Evolutionary conservation across 306 rosid species (phyloP).

Genomic region (Malus sylvestris): DNA sequence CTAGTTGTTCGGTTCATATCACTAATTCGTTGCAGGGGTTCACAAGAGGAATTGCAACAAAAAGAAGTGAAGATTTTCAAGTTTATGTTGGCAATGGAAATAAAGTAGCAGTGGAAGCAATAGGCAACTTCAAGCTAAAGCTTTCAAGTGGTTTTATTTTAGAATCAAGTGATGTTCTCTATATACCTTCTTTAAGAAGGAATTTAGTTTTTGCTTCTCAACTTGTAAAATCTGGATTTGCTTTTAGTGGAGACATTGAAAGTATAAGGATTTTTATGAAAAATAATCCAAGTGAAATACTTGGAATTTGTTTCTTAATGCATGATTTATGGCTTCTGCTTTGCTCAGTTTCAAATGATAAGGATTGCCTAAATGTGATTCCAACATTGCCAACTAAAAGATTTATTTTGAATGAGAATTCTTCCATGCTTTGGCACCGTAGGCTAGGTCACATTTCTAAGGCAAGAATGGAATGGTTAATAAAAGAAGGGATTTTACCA

Average conservation of each 20-base stretch:
- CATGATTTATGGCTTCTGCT: too few relatives aligned
- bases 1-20: too few relatives aligned
- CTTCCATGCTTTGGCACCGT: not conserved
- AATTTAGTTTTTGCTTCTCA: not conserved
- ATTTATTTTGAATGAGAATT: too few relatives aligned
- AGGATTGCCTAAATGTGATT: not conserved
- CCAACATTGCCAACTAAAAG: too few relatives aligned
- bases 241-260: too few relatives aligned
- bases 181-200: not conserved
- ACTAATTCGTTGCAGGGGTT: too few relatives aligned
- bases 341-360: not conserved
- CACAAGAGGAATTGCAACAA: too few relatives aligned
- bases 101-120: not conserved
- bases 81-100: not conserved
- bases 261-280: too few relatives aligned
- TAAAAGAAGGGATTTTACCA: not conserved
- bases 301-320: too few relatives aligned
- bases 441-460: not conserved
- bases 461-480: not conserved
- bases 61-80: too few relatives aligned
- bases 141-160: not conserved
- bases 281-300: too few relatives aligned
- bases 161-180: not conserved
- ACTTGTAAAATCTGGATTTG: too few relatives aligned
- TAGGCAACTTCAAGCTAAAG: not conserved